phyloP scores from a whole-genome alignment of 495 filamentous ascomycete genomes.

The Cudoniella acicularis region DNA sequence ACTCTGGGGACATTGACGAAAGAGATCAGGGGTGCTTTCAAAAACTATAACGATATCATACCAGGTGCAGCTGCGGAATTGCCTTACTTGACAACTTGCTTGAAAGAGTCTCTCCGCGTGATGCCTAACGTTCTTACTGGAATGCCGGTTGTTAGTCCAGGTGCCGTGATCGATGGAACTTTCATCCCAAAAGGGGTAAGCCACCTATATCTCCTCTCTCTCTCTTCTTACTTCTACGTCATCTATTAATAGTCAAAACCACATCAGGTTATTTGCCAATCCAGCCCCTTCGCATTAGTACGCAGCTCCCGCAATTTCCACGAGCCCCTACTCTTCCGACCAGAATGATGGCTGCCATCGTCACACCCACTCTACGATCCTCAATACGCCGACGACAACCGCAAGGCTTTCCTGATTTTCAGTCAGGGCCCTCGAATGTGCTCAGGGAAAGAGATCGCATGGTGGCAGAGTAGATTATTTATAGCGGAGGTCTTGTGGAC shows the following conservation, averaged over 20 bases:
- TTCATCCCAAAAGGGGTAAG: neutral
- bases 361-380: neutral
- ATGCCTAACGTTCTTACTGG: neutral
- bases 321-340: neutral
- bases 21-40: neutral
- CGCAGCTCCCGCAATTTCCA: too few relatives aligned
- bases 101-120: neutral
- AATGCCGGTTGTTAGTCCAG: neutral
- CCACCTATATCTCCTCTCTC: too few relatives aligned
- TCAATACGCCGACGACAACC: neutral
- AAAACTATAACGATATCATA: neutral
- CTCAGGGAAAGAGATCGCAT: neutral
- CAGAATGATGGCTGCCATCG: neutral
- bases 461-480: neutral
- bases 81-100: neutral
- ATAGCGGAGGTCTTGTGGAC: neutral
- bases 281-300: neutral
- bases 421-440: neutral
- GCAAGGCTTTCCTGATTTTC: neutral
- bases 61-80: neutral
- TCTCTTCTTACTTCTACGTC: neutral
- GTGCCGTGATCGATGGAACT: neutral
- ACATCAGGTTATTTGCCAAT: neutral
- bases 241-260: neutral
- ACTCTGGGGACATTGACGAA: neutral